These are phyloP conservation scores for Debaryomyces singareniensis DNA, from an alignment of 1,139 yeast genomes.

Conservation along the genomic window DNA sequence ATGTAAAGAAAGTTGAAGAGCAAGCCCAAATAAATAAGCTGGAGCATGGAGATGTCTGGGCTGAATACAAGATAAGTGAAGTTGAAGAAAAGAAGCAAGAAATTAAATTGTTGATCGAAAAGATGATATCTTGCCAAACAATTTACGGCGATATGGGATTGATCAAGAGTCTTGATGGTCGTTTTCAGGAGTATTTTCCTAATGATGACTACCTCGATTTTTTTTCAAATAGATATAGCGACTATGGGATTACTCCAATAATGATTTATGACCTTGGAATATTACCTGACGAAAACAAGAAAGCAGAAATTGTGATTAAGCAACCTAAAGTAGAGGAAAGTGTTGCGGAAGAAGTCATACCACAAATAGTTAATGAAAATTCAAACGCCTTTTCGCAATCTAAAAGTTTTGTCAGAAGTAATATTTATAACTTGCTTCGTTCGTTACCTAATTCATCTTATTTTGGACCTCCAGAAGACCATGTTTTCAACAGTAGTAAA, in stretches of 20 bases:
- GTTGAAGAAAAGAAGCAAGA: slow-evolving; percentile 10
- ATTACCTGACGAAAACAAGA: slow-evolving; percentile 4
- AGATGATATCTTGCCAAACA: slow-evolving; percentile 4
- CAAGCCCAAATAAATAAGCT: slow-evolving; percentile 1
- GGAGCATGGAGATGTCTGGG: slow-evolving; percentile 1
- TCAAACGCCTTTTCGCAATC: slow-evolving; percentile 3
- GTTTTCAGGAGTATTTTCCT: slow-evolving; percentile 64
- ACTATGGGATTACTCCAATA: slow-evolving; percentile 38
- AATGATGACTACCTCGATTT: slow-evolving; percentile 42
- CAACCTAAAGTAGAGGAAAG: slow-evolving; percentile 1
- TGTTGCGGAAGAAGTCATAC: neutral
- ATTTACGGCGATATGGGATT: slow-evolving; percentile 5
- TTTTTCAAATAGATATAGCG: slow-evolving; percentile 40
- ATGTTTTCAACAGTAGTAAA: slow-evolving; percentile 34
- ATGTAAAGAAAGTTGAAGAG: slow-evolving; percentile 17
- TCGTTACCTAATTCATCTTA: slow-evolving; percentile 47
- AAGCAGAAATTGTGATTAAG: slow-evolving; percentile 1
- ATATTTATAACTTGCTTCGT: slow-evolving; percentile 46
- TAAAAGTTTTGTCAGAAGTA: slow-evolving; percentile 43
- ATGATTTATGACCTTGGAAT: slow-evolving; percentile 36
- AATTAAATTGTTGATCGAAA: slow-evolving; percentile 14
- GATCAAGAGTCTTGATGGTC: slow-evolving; percentile 47
- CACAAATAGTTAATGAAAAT: slow-evolving; percentile 4
- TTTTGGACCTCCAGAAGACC: slow-evolving; percentile 36
- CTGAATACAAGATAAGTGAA: slow-evolving; percentile 9